Percentiles rank a stretch among this genome's conserved stretches.
Conservation (phyloP, 2,329 filamentous ascomycete genomes). For the Zymoseptoria pseudotritici region DNA sequence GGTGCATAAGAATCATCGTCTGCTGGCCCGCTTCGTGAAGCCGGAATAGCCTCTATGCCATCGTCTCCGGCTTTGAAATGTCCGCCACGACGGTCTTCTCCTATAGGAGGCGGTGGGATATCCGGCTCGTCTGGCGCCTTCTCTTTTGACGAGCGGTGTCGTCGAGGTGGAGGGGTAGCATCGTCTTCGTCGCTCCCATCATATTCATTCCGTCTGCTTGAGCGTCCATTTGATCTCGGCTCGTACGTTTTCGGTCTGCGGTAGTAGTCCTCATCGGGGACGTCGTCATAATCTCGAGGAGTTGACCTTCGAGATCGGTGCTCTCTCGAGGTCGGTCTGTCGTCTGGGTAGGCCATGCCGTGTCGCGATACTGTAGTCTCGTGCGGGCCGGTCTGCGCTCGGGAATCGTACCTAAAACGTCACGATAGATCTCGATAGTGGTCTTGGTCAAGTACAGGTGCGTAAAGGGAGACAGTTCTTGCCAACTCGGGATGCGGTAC, state of each 20-base stretch:
- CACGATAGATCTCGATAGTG: neutral
- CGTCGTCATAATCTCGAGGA: conserved; percentile 13
- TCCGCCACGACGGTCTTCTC: conserved; percentile 9
- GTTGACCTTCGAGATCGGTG: conserved; percentile 12
- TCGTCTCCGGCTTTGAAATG: neutral
- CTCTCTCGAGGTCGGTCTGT: conserved; percentile 7
- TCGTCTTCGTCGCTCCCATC: conserved; percentile 26
- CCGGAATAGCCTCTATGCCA: neutral
- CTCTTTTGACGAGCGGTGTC: conserved; percentile 7
- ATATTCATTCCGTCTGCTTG: conserved; percentile 17
- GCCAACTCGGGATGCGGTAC: neutral
- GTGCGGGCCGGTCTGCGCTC: neutral
- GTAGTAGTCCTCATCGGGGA: conserved; percentile 13
- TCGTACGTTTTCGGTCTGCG: conserved; percentile 12
- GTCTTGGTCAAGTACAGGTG: neutral
- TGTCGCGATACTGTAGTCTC: neutral
- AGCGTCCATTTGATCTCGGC: conserved; percentile 7
- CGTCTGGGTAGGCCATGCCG: conserved; percentile 16
- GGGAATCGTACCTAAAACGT: neutral
- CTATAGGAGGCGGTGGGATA: conserved; percentile 18
- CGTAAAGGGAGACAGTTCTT: neutral
- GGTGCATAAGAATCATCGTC: neutral
- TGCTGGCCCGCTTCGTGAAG: neutral
- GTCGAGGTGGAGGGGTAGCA: conserved; percentile 5
- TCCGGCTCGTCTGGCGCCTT: conserved; percentile 9